phyloP scores from a whole-genome alignment of 1,284 basidiomycete genomes.

The Ganoderma sinense region DNA sequence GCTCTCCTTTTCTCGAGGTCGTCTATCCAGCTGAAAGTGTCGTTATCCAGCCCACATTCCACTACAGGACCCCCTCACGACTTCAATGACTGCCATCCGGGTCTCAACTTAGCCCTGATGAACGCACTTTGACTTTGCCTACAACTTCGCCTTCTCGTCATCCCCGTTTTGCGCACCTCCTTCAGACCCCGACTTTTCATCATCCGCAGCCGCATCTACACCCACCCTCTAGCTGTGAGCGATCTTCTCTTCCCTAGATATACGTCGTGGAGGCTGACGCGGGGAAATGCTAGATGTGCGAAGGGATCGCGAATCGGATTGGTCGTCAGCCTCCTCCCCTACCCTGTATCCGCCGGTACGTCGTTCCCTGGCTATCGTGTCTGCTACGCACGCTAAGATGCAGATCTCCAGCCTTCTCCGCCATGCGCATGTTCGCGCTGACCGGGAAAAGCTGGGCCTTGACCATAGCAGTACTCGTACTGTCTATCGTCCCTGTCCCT shows the following conservation, averaged over 20 bases:
- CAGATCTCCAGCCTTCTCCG: background rate
- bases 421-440: constrained; percentile 4
- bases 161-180: too few relatives aligned
- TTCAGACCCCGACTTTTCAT: too few relatives aligned
- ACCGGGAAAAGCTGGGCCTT: background rate
- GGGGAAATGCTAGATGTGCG: background rate
- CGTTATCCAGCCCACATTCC: background rate
- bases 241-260: too few relatives aligned
- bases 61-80: background rate
- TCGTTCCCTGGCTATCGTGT: background rate
- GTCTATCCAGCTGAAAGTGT: background rate
- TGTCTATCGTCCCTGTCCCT: background rate
- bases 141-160: too few relatives aligned
- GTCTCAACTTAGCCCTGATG: too few relatives aligned
- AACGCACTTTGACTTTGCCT: background rate
- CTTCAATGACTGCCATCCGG: background rate
- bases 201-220: background rate
- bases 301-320: background rate
- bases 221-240: background rate
- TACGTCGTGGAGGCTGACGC: too few relatives aligned
- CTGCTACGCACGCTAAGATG: background rate
- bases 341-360: background rate
- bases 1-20: too few relatives aligned
- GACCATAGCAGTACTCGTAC: background rate
- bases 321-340: background rate